phyloP scores from a whole-genome alignment of 495 filamentous ascomycete genomes.

The Hyaloscypha hepaticicola region DNA sequence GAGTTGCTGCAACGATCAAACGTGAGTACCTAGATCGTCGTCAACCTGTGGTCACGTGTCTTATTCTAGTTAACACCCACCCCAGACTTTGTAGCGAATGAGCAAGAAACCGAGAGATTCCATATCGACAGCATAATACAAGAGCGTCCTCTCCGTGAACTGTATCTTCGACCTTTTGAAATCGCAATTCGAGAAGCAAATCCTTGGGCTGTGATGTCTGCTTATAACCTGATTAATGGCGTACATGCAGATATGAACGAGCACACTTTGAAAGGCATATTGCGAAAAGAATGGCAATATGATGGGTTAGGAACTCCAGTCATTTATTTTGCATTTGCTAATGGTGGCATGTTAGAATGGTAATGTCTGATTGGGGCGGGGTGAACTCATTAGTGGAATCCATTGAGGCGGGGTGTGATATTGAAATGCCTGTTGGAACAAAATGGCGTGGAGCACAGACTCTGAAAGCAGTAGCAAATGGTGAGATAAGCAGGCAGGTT shows the following conservation, averaged over 20 bases:
- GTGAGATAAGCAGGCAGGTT: conserved; percentile 50
- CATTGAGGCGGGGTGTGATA: conserved; percentile 71
- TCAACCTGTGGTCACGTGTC: conserved; percentile 6
- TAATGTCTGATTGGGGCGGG: conserved; percentile 75
- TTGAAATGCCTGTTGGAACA: conserved; percentile 75
- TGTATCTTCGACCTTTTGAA: conserved; percentile 82
- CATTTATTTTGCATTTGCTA: conserved; percentile 25
- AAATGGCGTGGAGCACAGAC: conserved; percentile 70
- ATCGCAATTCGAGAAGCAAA: conserved; percentile 76
- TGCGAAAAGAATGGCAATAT: conserved; percentile 75
- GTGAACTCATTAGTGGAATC: conserved; percentile 69
- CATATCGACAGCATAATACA: conserved; percentile 69
- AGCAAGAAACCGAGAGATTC: conserved; percentile 78
- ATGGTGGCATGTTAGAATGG: conserved; percentile 44
- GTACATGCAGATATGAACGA: conserved; percentile 73
- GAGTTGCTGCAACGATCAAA: conserved; percentile 78
- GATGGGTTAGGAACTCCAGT: conserved; percentile 51
- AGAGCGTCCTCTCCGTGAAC: conserved; percentile 72
- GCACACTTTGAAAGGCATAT: conserved; percentile 66
- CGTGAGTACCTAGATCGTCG: conserved; percentile 44
- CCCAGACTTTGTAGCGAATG: conserved; percentile 76
- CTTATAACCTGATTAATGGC: conserved; percentile 85
- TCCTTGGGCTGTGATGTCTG: conserved; percentile 77
- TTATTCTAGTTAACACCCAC: conserved; percentile 29
- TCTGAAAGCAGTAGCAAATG: conserved; percentile 59